Conservation (phyloP, 352 stramenopile genomes). For the Phytophthora brassicae region DNA sequence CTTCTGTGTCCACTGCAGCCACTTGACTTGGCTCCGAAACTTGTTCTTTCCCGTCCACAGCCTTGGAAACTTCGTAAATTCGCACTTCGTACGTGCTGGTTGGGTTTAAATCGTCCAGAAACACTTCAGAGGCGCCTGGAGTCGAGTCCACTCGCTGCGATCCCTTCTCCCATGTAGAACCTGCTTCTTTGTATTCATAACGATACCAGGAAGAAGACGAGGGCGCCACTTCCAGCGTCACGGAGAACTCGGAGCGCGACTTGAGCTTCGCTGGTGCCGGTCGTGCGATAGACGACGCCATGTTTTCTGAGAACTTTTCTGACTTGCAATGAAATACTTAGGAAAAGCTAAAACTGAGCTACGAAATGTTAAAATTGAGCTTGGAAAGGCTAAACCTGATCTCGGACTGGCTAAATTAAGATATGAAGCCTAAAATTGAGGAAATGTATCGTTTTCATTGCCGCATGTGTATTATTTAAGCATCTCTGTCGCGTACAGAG, state of each 20-base stretch:
- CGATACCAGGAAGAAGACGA: conserved; percentile 43
- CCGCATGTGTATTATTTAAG: conserved; percentile 35
- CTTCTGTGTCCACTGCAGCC: conserved; percentile 85
- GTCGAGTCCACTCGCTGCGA: conserved; percentile 45
- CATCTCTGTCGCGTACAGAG: conserved; percentile 7
- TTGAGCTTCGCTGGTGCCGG: conserved; percentile 73
- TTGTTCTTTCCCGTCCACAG: conserved; percentile 37
- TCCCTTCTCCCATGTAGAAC: conserved; percentile 38
- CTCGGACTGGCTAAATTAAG: no score
- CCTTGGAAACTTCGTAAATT: conserved; percentile 59
- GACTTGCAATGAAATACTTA: no score
- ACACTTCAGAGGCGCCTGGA: conserved; percentile 42
- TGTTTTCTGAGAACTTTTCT: conserved; percentile 7
- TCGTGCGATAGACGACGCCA: conserved; percentile 17
- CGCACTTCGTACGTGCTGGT: conserved; percentile 89
- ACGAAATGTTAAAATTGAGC: no score
- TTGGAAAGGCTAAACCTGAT: no score
- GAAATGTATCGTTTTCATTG: conserved; percentile 4
- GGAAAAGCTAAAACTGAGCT: no score
- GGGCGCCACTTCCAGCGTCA: conserved; percentile 63
- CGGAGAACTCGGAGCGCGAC: conserved; percentile 77
- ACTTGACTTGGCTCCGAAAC: conserved; percentile 68
- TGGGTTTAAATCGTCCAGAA: conserved; percentile 86
- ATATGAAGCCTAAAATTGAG: no score
- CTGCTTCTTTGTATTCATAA: conserved; percentile 75